Conservation (phyloP, 2,329 filamentous ascomycete species). For the Immersiporthe knoxdaviesiana region DNA sequence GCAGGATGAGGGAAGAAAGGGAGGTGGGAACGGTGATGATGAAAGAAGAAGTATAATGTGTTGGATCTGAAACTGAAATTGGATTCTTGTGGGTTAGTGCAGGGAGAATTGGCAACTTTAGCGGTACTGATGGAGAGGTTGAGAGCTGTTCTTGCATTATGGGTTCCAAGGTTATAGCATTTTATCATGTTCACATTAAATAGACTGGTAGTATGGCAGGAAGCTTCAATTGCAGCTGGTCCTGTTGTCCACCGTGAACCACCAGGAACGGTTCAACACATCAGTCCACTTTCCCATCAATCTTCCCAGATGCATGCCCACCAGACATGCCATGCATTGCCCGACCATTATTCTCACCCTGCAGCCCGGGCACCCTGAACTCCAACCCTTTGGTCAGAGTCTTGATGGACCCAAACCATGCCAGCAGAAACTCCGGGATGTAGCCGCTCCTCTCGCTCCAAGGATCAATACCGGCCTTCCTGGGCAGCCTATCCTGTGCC, state of each 20-base stretch:
- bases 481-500: slow-evolving; percentile 22
- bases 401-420: slow-evolving; percentile 9
- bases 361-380: slow-evolving; percentile 5
- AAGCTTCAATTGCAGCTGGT: too few species aligned
- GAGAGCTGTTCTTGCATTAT: background rate
- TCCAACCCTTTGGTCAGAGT: slow-evolving; percentile 23
- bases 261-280: background rate
- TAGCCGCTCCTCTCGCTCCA: slow-evolving; percentile 25
- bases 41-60: background rate
- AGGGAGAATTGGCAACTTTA: background rate
- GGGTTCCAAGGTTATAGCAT: background rate
- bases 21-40: background rate
- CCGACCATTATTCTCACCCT: background rate
- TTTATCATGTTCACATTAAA: background rate
- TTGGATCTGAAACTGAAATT: background rate
- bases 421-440: slow-evolving; percentile 17
- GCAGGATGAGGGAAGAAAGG: background rate
- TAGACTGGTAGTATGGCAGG: background rate
- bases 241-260: too few species aligned
- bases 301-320: background rate
- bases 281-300: slow-evolving; percentile 6
- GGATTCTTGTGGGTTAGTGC: background rate
- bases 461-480: slow-evolving; percentile 21
- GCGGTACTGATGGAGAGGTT: too few species aligned
- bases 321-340: background rate